These are phyloP conservation scores for Turnera subulata DNA, from an alignment of 345 rosid species.

Conservation along the genomic window DNA sequence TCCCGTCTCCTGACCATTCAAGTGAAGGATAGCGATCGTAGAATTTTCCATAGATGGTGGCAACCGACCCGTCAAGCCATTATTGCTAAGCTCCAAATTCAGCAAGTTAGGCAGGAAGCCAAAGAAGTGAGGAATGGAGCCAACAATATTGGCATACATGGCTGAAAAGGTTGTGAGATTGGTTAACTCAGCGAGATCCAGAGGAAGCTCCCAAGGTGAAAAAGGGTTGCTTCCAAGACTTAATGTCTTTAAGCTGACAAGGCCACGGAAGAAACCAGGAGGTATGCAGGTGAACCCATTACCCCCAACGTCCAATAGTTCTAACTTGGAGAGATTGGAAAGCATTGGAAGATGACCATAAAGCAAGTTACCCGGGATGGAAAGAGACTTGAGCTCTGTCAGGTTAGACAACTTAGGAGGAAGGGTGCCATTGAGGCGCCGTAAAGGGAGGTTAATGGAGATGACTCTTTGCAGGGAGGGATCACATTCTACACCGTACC, in stretches of 20 bases:
- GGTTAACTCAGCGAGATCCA: background rate
- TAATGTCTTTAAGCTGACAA: background rate
- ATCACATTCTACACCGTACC: background rate
- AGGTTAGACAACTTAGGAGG: background rate
- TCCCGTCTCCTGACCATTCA: background rate
- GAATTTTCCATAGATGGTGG: background rate
- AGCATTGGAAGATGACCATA: background rate
- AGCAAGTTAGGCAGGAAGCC: background rate
- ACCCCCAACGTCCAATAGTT: fast-evolving
- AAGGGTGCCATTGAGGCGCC: background rate
- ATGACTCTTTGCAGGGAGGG: background rate
- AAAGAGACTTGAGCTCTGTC: background rate
- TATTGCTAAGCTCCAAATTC: background rate
- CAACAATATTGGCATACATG: background rate
- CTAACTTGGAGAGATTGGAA: background rate
- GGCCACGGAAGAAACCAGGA: background rate
- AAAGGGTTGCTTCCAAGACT: background rate
- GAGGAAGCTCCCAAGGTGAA: background rate
- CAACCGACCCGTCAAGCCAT: background rate
- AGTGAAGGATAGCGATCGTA: background rate
- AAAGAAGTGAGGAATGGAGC: background rate
- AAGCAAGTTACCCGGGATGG: background rate
- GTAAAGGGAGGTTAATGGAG: background rate
- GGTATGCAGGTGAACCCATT: background rate
- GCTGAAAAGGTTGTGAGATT: background rate